Evolutionary conservation across 1,139 yeast species (phyloP).

Genomic region (Geotrichum candidum): DNA sequence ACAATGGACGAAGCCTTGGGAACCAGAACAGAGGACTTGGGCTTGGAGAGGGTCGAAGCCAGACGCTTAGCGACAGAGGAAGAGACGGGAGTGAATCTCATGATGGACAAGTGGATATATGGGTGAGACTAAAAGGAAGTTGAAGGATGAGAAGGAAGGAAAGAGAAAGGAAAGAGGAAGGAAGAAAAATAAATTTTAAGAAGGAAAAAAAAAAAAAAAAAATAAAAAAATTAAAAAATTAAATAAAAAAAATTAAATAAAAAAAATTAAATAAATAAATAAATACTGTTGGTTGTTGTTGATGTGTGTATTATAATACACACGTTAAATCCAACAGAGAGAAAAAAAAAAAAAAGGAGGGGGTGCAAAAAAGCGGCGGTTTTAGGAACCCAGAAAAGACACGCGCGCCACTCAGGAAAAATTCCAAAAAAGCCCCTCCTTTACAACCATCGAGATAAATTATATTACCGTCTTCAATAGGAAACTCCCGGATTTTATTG

Average conservation of each 20-base stretch:
- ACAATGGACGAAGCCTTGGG: slow-evolving; percentile 17
- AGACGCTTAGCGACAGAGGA: slow-evolving; percentile 13
- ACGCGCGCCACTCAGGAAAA: background rate
- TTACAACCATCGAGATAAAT: too few relatives aligned
- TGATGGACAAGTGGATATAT: background rate
- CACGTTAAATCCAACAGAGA: too few relatives aligned
- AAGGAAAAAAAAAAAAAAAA: slow-evolving; percentile 1
- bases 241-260: background rate
- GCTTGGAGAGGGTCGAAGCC: slow-evolving; percentile 12
- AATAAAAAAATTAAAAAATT: background rate
- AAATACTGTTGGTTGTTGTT: too few relatives aligned
- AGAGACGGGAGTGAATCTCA: slow-evolving; percentile 14
- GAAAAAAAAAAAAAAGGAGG: too few relatives aligned
- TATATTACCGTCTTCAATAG: too few relatives aligned
- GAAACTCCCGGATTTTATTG: too few relatives aligned
- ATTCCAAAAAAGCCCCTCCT: too few relatives aligned
- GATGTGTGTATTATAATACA: too few relatives aligned
- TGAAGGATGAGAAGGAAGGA: background rate
- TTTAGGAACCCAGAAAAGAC: too few relatives aligned
- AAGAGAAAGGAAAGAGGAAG: background rate
- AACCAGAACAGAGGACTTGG: slow-evolving; percentile 18
- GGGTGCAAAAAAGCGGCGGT: background rate
- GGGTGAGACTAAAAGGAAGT: background rate
- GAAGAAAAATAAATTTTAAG: background rate
- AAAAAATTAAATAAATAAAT: background rate